Base-by-base conservation (phyloP, 2,329 filamentous ascomycete species). In the Trichoderma sp. region DNA sequence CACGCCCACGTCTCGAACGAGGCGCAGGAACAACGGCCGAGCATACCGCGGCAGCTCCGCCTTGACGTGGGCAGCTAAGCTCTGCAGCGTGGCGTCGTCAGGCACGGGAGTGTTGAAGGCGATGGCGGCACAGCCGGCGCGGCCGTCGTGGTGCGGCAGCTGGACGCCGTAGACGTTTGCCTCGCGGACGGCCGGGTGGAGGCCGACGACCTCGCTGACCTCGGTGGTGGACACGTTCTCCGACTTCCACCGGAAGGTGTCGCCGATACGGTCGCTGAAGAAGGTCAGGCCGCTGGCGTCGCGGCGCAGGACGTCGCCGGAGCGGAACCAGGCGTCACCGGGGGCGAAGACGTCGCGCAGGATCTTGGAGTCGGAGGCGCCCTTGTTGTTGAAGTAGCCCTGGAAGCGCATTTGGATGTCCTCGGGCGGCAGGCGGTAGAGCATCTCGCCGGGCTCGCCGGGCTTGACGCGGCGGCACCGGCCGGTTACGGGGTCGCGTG, bases 141-240 rank as follows among this genome's bases (percentile, higher is more conserved):
- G 87, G 20, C 94, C 94, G 77, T 97, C 94, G 77, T 97, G 93
- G 74, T 92, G 86, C 0, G 94, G 94, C 8, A 97, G 81, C 55
- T 89, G 81, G 3, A 97, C 92, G 47, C 94, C 94, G 77, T 97
- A 97, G 32, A 97, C 94, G 76, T 97, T 97, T 36, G 93, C 92
- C 82, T 97, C 94, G 36, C 87, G 83, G 15, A 97, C 85, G 1
- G 84, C 84, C 0, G 90, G 84, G 77, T 94, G 91, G 0, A 84
- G 81, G 15, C 92, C 91, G 0, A 97, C 81, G 0, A 89, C 88
- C 77, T 94, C 88, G n/a, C 91, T 88, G 20, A 97, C 94, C 80
- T 97, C 94, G 64, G 88, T 90, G 0, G 93, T 95, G 3, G 92
- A 93, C 1, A 95, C 92, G 76, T 95, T 95, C 80, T 95, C 92